phyloP scores from a whole-genome alignment of 2,329 filamentous ascomycete genomes.

The Xylariaceae sp. region DNA sequence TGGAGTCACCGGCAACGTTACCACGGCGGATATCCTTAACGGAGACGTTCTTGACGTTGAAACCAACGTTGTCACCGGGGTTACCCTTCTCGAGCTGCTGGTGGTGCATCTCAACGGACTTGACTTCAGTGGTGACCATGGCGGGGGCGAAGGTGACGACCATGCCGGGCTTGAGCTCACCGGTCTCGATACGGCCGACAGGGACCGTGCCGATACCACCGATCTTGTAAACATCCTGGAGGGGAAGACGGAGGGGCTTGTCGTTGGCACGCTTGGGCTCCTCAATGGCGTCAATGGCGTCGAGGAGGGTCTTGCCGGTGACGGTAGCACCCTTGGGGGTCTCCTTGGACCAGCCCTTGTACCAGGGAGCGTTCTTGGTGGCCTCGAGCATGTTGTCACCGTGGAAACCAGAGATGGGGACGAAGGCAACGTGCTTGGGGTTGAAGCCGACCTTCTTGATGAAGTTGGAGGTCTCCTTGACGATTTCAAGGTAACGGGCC shows the following conservation, averaged over 20 bases:
- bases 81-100: constrained; percentile 93
- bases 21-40: constrained; percentile 99
- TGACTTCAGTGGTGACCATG: constrained; percentile 99
- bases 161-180: constrained; percentile 86
- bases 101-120: constrained; percentile 99
- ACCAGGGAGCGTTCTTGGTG: constrained; percentile 96
- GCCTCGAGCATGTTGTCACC: constrained; percentile 98
- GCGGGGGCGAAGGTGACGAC: constrained; percentile 97
- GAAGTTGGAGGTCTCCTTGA: constrained; percentile 99
- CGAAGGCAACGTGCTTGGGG: constrained; percentile 97
- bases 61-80: constrained; percentile 99
- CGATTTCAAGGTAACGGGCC: constrained; percentile 95
- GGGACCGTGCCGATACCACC: constrained; percentile 99
- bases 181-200: constrained; percentile 99
- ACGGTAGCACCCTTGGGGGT: constrained; percentile 67
- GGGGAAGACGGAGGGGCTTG: constrained; percentile 99
- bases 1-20: constrained; percentile 99
- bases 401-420: constrained; percentile 99
- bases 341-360: constrained; percentile 99
- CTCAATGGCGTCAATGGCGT: constrained; percentile 97
- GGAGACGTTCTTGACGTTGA: constrained; percentile 99
- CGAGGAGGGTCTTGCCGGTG: constrained; percentile 94
- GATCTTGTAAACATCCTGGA: constrained; percentile 99
- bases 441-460: constrained; percentile 99
- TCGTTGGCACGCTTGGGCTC: constrained; percentile 87